Evolutionary conservation across 192 early-diverging fungal species (phyloP), one percentile per base, ranked within the genome.

Genomic region (Coemansia pectinata): DNA sequence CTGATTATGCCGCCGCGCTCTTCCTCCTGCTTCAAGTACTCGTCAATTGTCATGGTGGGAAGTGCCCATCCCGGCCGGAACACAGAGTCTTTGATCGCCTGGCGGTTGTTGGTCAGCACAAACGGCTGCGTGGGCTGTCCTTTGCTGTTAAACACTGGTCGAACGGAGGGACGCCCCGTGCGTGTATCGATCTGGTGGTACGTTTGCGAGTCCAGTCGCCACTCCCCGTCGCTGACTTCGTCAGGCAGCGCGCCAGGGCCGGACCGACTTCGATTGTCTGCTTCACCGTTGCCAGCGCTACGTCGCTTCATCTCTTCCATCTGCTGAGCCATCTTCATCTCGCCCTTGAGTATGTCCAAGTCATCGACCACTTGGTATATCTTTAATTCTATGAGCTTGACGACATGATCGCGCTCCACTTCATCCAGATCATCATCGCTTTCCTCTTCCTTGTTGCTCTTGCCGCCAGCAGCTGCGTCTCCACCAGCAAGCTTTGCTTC

Each of bases 21-120:
- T 64, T 87, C 82, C 77, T 99, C 95, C 58, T 89, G 87, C 52
- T 94, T 86, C 65, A 98, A 69, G 69, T 96, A 99, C 79, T 98
- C 92, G 48, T 99, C 98, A 53, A 99, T 89, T 0, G 93, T 87
- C 96, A 99, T 98, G 5, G 96, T 98, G 7, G 98, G 98, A 65
- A 99, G 68, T 29, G 87, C 91, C 76, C 92, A 92, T 11, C 92
- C 89, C 1, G 92, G 94, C 21, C 91, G 58, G 72, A 96, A 99
- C 12, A 98, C 96, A 23, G 88, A 85, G 31, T 96, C 82, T 58
- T 86, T 85, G 53, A 97, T 85, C 42, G 86, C 84, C 66, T 91
- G 85, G 5, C 92, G 87, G 64, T 91, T 77, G 65, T 82, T 92
- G 1, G 92, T 94, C 39, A 99, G 88, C 23, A 94, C 85, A 86